phyloP scores from a whole-genome alignment of 441 rosid species.

The Flueggea neowawraea region DNA sequence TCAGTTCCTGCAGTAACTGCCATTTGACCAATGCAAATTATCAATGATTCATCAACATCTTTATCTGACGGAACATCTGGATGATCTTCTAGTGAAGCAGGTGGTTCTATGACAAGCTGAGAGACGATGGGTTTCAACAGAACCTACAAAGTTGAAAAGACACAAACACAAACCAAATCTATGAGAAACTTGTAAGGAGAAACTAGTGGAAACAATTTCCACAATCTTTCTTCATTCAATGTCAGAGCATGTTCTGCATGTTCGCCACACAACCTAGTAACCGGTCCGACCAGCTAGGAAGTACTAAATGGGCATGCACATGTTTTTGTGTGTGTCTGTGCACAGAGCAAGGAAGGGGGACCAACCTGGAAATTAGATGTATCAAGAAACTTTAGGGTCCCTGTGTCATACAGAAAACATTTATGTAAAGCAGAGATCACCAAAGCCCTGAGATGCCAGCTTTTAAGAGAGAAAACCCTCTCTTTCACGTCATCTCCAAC shows the following conservation, averaged over 20 bases:
- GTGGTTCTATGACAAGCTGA: slow-evolving; percentile 75
- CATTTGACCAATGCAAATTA: slow-evolving; percentile 93
- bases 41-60: slow-evolving; percentile 76
- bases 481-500: slow-evolving; percentile 24
- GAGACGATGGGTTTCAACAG: slow-evolving; percentile 81
- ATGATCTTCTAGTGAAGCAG: slow-evolving; percentile 49
- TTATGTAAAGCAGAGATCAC: slow-evolving; percentile 78
- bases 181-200: not conserved
- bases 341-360: not conserved
- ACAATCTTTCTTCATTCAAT: not conserved
- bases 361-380: slow-evolving; percentile 81
- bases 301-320: not conserved
- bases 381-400: slow-evolving; percentile 76
- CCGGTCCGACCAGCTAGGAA: not conserved
- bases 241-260: not conserved
- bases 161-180: slow-evolving; percentile 4
- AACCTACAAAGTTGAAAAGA: slow-evolving; percentile 45
- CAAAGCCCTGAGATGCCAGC: slow-evolving; percentile 85
- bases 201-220: not conserved
- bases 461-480: slow-evolving; percentile 31
- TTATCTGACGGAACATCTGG: slow-evolving; percentile 55
- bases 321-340: not conserved
- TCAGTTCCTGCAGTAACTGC: slow-evolving; percentile 89
- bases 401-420: slow-evolving; percentile 83
- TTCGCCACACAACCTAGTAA: not conserved